phyloP scores from a whole-genome alignment of 202 grass and related monocot species.

The Musa balbisiana region DNA sequence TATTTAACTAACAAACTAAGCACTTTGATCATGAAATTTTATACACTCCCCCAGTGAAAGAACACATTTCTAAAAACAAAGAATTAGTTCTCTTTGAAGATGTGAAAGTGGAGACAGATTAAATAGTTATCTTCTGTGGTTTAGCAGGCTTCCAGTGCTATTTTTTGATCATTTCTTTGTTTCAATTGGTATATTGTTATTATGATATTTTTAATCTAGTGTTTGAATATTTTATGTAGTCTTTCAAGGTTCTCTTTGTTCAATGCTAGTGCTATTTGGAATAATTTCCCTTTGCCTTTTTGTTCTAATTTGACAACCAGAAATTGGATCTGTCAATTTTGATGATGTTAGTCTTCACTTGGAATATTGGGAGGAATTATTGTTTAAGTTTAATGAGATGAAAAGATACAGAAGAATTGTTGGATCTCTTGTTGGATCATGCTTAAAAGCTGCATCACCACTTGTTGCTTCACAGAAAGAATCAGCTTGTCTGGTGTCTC shows the following conservation, averaged over 20 bases:
- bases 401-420: conserved; percentile 86
- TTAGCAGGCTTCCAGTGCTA: not conserved
- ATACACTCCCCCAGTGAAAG: too few relatives aligned
- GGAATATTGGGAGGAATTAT: conserved; percentile 78
- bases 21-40: too few relatives aligned
- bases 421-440: conserved; percentile 81
- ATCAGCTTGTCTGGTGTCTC: conserved; percentile 64
- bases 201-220: too few relatives aligned
- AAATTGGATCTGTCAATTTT: conserved; percentile 27
- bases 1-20: too few relatives aligned
- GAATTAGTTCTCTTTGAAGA: too few relatives aligned
- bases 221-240: not conserved
- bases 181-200: not conserved
- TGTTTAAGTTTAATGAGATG: conserved; percentile 70
- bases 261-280: too few relatives aligned
- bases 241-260: not conserved
- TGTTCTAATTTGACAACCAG: conserved; percentile 31
- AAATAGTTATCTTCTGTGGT: too few relatives aligned
- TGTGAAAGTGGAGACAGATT: too few relatives aligned
- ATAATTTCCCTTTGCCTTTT: not conserved
- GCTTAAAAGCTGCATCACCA: conserved; percentile 54
- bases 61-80: too few relatives aligned
- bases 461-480: conserved; percentile 79
- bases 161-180: not conserved
- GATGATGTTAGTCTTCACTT: conserved; percentile 40